A percentile compares a stretch with the other conserved stretches of the same genome.
Conservation (phyloP, 2,329 filamentous ascomycete genomes). For the Purpureocillium takamizusanense region DNA sequence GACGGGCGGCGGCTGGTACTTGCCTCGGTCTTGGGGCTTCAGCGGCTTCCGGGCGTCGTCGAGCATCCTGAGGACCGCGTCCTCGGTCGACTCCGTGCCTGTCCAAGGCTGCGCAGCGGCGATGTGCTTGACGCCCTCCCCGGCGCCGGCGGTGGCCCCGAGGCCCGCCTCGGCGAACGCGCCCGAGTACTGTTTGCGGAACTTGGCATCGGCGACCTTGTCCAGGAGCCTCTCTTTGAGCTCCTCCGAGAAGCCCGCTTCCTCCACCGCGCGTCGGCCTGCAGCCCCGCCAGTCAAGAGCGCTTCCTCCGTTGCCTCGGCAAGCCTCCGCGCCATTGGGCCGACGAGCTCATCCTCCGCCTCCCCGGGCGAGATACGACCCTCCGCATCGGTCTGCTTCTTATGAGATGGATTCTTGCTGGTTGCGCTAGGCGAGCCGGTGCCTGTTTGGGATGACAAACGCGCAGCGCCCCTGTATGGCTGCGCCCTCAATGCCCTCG, state of each 20-base stretch:
- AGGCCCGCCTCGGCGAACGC: slow-evolving; percentile 41
- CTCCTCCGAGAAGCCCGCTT: slow-evolving; percentile 56
- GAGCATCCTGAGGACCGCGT: slow-evolving; percentile 76
- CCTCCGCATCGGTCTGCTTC: neutral
- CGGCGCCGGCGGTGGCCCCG: slow-evolving; percentile 52
- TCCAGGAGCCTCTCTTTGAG: slow-evolving; percentile 48
- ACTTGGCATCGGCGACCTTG: slow-evolving; percentile 46
- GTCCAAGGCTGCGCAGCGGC: slow-evolving; percentile 67
- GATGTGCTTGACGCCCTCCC: slow-evolving; percentile 57
- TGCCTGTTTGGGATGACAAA: too few species aligned
- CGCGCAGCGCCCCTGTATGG: too few species aligned
- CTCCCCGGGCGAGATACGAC: neutral
- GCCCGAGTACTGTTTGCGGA: slow-evolving; percentile 38
- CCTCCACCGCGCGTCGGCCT: slow-evolving; percentile 49
- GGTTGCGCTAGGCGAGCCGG: too few species aligned
- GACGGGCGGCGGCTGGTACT: slow-evolving; percentile 36
- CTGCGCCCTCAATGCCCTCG: too few species aligned
- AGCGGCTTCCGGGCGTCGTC: slow-evolving; percentile 71
- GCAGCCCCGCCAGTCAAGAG: slow-evolving; percentile 49
- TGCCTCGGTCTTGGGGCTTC: slow-evolving; percentile 35
- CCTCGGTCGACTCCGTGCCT: slow-evolving; percentile 64
- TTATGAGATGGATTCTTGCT: neutral
- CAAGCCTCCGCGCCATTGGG: slow-evolving; percentile 46
- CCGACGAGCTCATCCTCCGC: slow-evolving; percentile 20
- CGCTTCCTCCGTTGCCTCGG: slow-evolving; percentile 55